A percentile compares a stretch with the other conserved stretches of the same genome.
These are phyloP conservation scores for Paraleonurus japonicus DNA, from an alignment of 257 asterid genomes.

Conservation along the genomic window DNA sequence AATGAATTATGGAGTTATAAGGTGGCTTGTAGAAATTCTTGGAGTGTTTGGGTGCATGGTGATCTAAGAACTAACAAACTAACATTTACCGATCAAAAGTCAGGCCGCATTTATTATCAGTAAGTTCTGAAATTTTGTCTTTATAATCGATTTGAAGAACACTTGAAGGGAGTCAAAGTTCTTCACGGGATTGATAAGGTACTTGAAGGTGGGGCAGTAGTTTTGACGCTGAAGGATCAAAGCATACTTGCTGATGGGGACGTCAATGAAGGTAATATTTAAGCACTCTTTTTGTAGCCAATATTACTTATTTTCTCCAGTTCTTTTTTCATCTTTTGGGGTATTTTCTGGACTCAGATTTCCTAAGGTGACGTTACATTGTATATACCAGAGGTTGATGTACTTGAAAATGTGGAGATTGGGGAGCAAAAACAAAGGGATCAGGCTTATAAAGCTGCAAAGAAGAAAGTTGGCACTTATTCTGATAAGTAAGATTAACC, in stretches of 20 bases:
- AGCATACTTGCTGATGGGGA: slow-evolving; percentile 85
- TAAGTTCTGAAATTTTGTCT: slow-evolving; percentile 23
- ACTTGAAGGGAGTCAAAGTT: slow-evolving; percentile 79
- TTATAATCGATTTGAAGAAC: slow-evolving; percentile 37
- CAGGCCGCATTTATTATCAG: slow-evolving; percentile 4
- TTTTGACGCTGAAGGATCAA: slow-evolving; percentile 95
- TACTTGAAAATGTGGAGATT: slow-evolving; percentile 96
- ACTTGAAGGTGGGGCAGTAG: slow-evolving; percentile 93
- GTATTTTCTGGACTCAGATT: slow-evolving; percentile 86
- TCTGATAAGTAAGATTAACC: slow-evolving; percentile 67
- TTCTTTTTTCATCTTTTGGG: slow-evolving; percentile 37
- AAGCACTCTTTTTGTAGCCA: slow-evolving; percentile 1
- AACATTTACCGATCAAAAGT: no score
- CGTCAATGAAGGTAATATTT: slow-evolving; percentile 69
- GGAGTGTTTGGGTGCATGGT: no score
- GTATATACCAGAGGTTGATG: slow-evolving; percentile 94
- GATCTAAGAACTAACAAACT: no score
- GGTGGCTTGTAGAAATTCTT: no score
- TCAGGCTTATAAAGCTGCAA: slow-evolving; percentile 85
- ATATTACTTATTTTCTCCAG: slow-evolving; percentile 18
- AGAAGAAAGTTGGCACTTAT: slow-evolving; percentile 78
- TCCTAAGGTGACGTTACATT: slow-evolving; percentile 84
- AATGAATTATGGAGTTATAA: no score
- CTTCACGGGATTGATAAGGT: slow-evolving; percentile 94
- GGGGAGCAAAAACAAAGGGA: slow-evolving; percentile 94